Base-by-base conservation (phyloP, 495 filamentous ascomycete genomes). In the Evernia prunastri region DNA sequence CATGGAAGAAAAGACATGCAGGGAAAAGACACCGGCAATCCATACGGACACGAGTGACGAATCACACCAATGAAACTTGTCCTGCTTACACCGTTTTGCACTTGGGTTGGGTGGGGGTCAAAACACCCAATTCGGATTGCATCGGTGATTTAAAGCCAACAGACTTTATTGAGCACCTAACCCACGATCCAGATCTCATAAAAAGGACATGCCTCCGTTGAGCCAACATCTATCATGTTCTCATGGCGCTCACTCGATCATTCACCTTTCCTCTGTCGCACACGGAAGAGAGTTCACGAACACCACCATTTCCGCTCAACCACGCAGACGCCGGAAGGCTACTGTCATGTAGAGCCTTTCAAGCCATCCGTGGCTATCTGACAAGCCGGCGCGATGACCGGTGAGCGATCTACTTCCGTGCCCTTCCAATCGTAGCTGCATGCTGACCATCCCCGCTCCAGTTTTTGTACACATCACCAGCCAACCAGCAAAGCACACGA, bases 381-480 rank as follows among this genome's bases (percentile, higher is more conserved):
- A 65, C 57, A 25, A 59, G 39, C 9, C 58, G 59, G 36, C 15
- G 40, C 45, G 40, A 62, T 33, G 36, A 74, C 67, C 59, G 75
- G 79, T 70, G 76, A 75, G 73, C 17, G 74, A 75, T 60, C 73
- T 74, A 40, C 63, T 71, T 73, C 17, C 72, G 70, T 65, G 70
- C 77, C 58, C 72, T 72, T 39, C 77, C 75, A 18, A 75, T 68
- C 69, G 70, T 69, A 20, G 71, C 71, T 54, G 56, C 54, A 63
- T 25, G 51, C 39, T 63, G 23, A 54, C 51, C n/a, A 35, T 58
- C 42, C 51, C 27, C 31, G 45, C 42, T 39, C 35, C 68, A 82
- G 80, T 62, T 84, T 85, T 70, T 85, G 81, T 67, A 58, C 72
- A n/a, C 67, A 68, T 54, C 82, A 85, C 67, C 70, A 66, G 47